phyloP scores from a whole-genome alignment of 208 protist genomes.

The Acanthamoeba royreba region DNA sequence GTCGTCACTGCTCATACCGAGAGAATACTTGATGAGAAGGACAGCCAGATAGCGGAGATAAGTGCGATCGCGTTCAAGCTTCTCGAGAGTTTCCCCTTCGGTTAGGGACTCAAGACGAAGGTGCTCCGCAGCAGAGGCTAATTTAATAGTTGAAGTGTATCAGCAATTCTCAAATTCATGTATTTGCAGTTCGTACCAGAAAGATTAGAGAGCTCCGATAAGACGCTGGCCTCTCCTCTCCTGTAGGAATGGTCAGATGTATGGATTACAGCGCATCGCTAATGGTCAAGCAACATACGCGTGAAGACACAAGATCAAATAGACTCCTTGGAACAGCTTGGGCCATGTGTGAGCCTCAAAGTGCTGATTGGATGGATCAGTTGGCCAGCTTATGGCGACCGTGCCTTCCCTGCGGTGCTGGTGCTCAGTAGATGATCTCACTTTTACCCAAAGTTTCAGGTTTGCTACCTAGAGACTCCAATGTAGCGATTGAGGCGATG shows the following conservation, averaged over 20 bases:
- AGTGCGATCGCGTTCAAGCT: neutral
- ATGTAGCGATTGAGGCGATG: constrained; percentile 35
- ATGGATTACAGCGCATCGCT: neutral
- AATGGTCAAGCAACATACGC: neutral
- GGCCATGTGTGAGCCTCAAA: constrained; percentile 39
- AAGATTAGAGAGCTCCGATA: constrained; percentile 21
- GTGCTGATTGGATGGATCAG: neutral
- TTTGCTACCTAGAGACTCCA: neutral
- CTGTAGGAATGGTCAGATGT: neutral
- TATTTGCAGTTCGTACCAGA: neutral
- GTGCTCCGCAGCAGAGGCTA: neutral
- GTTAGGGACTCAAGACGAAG: neutral
- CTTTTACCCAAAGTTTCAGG: neutral
- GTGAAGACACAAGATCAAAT: constrained; percentile 12
- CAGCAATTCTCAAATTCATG: too few relatives aligned
- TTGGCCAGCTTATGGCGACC: constrained; percentile 41
- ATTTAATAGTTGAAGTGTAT: too few relatives aligned
- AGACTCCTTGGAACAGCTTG: constrained; percentile 44
- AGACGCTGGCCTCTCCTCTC: neutral
- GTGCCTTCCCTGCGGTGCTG: neutral
- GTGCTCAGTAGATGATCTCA: neutral
- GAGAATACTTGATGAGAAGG: neutral
- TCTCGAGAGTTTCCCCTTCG: neutral
- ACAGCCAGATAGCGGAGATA: constrained; percentile 15
- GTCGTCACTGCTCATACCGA: constrained; percentile 45